phyloP scores from a whole-genome alignment of 2,329 filamentous ascomycete species.

The Fusarium palustre region DNA sequence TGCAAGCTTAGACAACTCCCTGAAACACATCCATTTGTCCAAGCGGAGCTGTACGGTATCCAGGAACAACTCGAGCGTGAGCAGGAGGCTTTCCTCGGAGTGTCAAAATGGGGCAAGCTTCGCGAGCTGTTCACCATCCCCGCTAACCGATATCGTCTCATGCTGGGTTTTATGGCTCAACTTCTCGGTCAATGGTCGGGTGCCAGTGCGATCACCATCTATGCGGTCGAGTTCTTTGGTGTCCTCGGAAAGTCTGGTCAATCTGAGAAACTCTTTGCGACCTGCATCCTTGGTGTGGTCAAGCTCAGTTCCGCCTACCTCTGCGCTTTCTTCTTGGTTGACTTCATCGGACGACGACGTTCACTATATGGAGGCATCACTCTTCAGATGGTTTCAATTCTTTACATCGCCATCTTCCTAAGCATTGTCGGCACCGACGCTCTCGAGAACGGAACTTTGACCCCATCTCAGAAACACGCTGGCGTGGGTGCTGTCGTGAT shows the following conservation, averaged over 20 bases:
- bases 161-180: conserved; percentile 28
- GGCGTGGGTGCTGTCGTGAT: conserved; percentile 17
- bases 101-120: conserved; percentile 24
- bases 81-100: conserved; percentile 19
- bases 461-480: conserved; percentile 12
- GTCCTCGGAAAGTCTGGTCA: conserved; percentile 24
- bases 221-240: conserved; percentile 21
- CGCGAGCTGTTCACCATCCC: conserved; percentile 21
- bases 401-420: conserved; percentile 27
- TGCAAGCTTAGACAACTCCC: conserved; percentile 23
- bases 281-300: conserved; percentile 20
- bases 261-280: conserved; percentile 24
- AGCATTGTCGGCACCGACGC: conserved; percentile 11
- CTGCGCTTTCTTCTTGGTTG: conserved; percentile 25
- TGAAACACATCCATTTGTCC: conserved; percentile 13
- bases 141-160: conserved; percentile 21
- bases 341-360: conserved; percentile 18
- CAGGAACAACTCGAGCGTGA: conserved; percentile 20
- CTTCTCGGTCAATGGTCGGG: conserved; percentile 24
- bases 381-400: conserved; percentile 3
- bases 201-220: conserved; percentile 19
- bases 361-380: conserved; percentile 17
- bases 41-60: conserved; percentile 16
- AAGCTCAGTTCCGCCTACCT: conserved; percentile 21
- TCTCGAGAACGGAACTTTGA: conserved; percentile 7